Base-by-base conservation (phyloP, 441 rosid species). In the Pelargonium myrrhifolium region DNA sequence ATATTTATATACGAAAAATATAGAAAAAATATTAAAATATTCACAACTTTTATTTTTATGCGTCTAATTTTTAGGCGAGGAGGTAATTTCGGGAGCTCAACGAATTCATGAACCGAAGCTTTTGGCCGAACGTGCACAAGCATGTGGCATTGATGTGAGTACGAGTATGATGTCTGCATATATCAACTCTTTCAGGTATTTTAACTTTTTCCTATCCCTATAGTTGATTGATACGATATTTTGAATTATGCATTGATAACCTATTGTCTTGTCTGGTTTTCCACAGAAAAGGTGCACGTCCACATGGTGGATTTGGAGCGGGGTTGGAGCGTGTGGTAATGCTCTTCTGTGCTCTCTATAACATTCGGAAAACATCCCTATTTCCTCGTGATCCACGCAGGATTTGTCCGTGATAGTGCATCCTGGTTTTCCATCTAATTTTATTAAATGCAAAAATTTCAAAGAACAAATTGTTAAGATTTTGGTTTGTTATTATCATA, bases 31-130 rank as follows among this genome's bases (percentile, higher is more conserved):
- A n/a, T n/a, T n/a, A n/a, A n/a, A n/a, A n/a, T n/a, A n/a, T n/a
- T n/a, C n/a, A n/a, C n/a, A n/a, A n/a, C n/a, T n/a, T n/a, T n/a
- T n/a, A n/a, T n/a, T n/a, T n/a, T n/a, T n/a, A n/a, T 65, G 37
- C 40, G 56, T 64, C 62, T 60, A 47, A 64, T 65, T 18, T 65
- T 56, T 45, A 90, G 98, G 98, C 5, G 97, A 91, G 86, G 97
- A 91, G 85, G 91, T 93, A 35, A 88, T 93, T 61, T 91, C 99
- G 3, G 97, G 97, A 76, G 96, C 89, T 64, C 97, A 93, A 75
- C 97, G 96, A 88, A 68, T 91, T 65, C 96, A 89, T 77, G 86
- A 78, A 56, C 85, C 96, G 8, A 90, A 89, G 39, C 56, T 86
- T 65, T 79, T 91, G 83, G 81, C 79, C n/a, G 77, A 88, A 80